Conservation (phyloP, 805 yeast species). For the Debaryomyces tyrocola region DNA sequence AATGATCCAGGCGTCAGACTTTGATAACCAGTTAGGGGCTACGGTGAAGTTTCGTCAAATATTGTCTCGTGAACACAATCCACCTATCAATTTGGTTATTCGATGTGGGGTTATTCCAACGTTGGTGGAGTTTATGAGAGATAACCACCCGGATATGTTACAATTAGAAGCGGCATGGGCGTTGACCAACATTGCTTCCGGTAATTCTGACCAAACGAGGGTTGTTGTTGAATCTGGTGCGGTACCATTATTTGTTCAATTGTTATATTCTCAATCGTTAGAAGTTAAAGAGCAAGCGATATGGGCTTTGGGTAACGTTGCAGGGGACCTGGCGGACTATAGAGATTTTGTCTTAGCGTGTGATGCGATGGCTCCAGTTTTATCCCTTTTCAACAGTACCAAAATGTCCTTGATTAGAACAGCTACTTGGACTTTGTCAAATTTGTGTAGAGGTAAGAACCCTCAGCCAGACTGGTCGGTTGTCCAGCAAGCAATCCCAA, state of each 20-base stretch:
- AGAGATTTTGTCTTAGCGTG: constrained; percentile 86
- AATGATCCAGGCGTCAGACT: constrained; percentile 70
- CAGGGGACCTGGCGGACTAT: constrained; percentile 90
- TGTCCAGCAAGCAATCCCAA: constrained; percentile 86
- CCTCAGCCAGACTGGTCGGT: constrained; percentile 96
- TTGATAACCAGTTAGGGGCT: constrained; percentile 81
- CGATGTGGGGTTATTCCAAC: constrained; percentile 92
- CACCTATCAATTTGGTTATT: constrained; percentile 93
- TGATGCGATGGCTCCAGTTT: constrained; percentile 87
- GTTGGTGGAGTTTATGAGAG: constrained; percentile 79
- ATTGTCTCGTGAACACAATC: constrained; percentile 89
- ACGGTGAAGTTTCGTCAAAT: constrained; percentile 93
- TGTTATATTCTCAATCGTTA: constrained; percentile 74
- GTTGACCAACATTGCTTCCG: constrained; percentile 96
- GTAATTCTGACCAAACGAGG: constrained; percentile 83
- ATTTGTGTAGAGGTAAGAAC: constrained; percentile 92
- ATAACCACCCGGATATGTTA: constrained; percentile 74
- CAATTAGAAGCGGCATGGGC: constrained; percentile 99
- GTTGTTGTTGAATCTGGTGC: constrained; percentile 93
- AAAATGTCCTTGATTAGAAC: constrained; percentile 91
- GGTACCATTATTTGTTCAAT: constrained; percentile 83
- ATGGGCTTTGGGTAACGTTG: constrained; percentile 99
- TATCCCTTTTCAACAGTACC: constrained; percentile 73
- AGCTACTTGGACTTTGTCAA: constrained; percentile 97
- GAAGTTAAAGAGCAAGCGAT: constrained; percentile 98